A percentile compares a stretch with the other conserved stretches of the same genome.
phyloP scores from a whole-genome alignment of 768 basidiomycete species.

The Lentinula boryana region DNA sequence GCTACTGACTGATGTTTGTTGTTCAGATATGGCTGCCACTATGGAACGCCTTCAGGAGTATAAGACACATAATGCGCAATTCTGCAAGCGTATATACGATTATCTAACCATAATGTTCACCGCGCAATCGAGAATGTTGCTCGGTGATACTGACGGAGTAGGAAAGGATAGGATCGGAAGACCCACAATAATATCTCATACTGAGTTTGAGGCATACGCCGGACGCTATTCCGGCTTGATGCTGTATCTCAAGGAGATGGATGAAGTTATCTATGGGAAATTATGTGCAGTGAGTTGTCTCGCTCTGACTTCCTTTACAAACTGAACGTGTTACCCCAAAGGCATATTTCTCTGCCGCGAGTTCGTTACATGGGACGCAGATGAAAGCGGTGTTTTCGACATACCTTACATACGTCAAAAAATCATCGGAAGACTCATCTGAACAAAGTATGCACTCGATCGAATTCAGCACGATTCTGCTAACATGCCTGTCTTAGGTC shows the following conservation, averaged over 20 bases:
- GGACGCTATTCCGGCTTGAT: conserved; percentile 86
- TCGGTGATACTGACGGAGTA: conserved; percentile 59
- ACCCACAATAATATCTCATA: conserved; percentile 55
- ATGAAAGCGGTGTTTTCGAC: conserved; percentile 65
- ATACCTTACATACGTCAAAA: conserved; percentile 58
- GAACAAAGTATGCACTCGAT: conserved; percentile 53
- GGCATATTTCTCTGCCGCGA: conserved; percentile 88
- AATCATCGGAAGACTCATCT: conserved; percentile 62
- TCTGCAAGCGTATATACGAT: conserved; percentile 88
- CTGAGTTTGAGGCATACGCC: conserved; percentile 73
- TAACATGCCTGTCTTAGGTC: conserved; percentile 28
- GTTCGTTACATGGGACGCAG: conserved; percentile 76
- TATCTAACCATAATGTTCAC: conserved; percentile 90
- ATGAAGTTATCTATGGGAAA: conserved; percentile 80
- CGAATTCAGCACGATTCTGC: background rate
- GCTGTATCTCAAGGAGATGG: conserved; percentile 95
- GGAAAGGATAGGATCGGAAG: conserved; percentile 35
- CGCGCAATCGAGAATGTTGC: conserved; percentile 72
- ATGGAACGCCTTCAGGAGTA: conserved; percentile 93
- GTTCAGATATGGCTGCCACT: conserved; percentile 91
- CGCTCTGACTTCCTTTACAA: background rate
- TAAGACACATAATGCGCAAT: conserved; percentile 81
- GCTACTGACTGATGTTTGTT: background rate
- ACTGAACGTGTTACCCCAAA: conserved; percentile 24
- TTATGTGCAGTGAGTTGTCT: conserved; percentile 71